Evolutionary conservation across 2,329 filamentous ascomycete genomes (phyloP), one percentile per base, ranked within the genome.

Genomic region (Arthroderma sp.): DNA sequence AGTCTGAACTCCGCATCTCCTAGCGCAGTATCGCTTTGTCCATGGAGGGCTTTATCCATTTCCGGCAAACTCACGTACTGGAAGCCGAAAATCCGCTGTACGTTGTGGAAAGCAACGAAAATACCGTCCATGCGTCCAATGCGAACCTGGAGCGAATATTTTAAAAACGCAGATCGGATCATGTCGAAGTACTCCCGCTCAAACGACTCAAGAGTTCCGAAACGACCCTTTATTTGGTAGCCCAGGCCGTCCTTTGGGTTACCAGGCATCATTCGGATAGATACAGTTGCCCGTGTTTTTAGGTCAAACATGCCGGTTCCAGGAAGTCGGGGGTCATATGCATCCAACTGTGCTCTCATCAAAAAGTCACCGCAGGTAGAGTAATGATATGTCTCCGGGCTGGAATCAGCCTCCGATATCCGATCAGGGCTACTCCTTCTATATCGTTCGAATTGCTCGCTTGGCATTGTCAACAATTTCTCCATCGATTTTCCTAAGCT

Each of bases 101-200:
- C 85, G 60, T 98, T 98, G 69, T 98, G 91, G 60, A 80, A 98
- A 2, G 91, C 91, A 22, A 96, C 84, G 58, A 96, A 98, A 41
- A 96, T 95, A 44, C 91, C 91, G 59, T 98, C 89, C 93, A 98
- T 98, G 41, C 88, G 80, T 11, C 93, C 91, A 78, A 98, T 93
- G 38, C 91, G 84, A 29, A 89, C 93, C 64, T 98, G 91, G 29
- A 98, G 71, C 6, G 88, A 94, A 62, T 98, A 98, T 59, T 98
- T 98, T 45, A 98, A 70, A 66, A 98, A 89, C 0, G 89, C 91
- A 1, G 88, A 78, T 43, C 93, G 77, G 48, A 94, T 89, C 87
- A 98, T 93, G 62, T 98, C 91, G 61, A 82, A 94, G 61, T 91
- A 95, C 57, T 98, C 93, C 47, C 88, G 80, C 65, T 98, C 91